Base-by-base conservation (phyloP, 345 rosid species). In the Melastoma malabathricum region DNA sequence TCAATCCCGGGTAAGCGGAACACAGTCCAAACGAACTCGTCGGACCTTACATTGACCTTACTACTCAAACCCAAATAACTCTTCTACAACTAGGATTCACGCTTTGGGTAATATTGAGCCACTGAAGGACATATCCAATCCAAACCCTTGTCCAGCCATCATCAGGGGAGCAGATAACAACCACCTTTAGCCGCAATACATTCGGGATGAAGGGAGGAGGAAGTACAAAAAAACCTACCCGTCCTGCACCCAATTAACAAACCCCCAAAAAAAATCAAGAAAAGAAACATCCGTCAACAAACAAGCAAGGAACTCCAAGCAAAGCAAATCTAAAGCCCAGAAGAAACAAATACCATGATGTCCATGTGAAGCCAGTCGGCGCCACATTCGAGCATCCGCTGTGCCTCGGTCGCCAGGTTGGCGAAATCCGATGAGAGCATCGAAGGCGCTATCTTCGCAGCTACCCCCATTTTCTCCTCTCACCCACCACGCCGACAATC, bases 291-390 rank as follows among this genome's bases (percentile, higher is more conserved):
- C 9, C 38, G 5, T 31, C 38, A 31, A 31, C 38, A 31, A 31
- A 54, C 15, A n/a, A 44, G 34, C 5, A 41, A 19, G 1, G 38
- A 31, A 31, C 38, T 9, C 38, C 38, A 9, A 31, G 38, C 10
- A 31, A 22, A 4, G 2, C 2, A 22, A 22, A 17, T 15, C 12
- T 25, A 10, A 22, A 22, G 44, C 15, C 34, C n/a, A 13, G 12
- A 44, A 29, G 16, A 45, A 51, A 14, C 47, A n/a, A 18, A 31
- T 75, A 85, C 97, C 97, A 89, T 83, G 62, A 89, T 81, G 75
- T 89, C 97, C 95, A 89, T 89, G 83, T 85, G 97, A 52, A 89
- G 95, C 97, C 97, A 86, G 61, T 86, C 87, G 61, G 96, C 96
- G 17, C 96, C 98, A 15, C 73, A 77, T 64, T 60, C 71, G 47